Base-by-base conservation (phyloP, 2,329 filamentous ascomycete genomes). In the Alternaria gansuensis region DNA sequence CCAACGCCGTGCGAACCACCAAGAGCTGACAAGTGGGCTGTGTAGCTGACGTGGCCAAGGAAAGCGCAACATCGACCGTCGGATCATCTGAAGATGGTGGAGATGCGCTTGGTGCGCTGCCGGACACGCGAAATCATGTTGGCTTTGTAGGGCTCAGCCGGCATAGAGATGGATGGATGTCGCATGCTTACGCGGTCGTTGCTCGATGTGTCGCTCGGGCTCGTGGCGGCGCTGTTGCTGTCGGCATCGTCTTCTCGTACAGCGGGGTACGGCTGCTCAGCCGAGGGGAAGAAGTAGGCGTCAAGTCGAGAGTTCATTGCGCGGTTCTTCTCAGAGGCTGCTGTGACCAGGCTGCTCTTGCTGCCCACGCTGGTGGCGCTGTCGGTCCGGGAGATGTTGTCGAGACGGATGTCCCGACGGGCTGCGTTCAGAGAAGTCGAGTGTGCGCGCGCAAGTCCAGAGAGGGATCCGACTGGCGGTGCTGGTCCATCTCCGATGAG, bases 401-500 rank as follows among this genome's bases (percentile, higher is more conserved):
- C 74, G 48, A 76, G 70, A 41, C 76, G 75, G 23, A 73, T 72
- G 52, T 78, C 77, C 37, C 75, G 74, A 31, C 77, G 75, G 21
- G 76, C 69, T 49, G 71, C 69, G 41, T 71, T 71, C 36, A 79
- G 62, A 21, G 71, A 77, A 33, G 77, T 71, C n/a, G 78, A 78
- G 28, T 80, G 76, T 21, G 72, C 67, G 45, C 73, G 76, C 17
- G 74, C 79, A 37, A 78, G 73, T 51, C 78, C 78, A 57, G 68
- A 71, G 9, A 71, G 66, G 24, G 68, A 70, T 60, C 81, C 81
- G n/a, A 77, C 66, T 28, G 75, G 67, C 39, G 76, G 76, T 45
- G 72, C 72, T 53, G 72, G 73, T 49, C 77, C 76, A 50, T 77
- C 75, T 54, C 76, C 76, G 44, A 83, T 79, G 46, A 83, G 77